phyloP scores from a whole-genome alignment of 768 basidiomycete genomes.

The Termitomyces heimii region DNA sequence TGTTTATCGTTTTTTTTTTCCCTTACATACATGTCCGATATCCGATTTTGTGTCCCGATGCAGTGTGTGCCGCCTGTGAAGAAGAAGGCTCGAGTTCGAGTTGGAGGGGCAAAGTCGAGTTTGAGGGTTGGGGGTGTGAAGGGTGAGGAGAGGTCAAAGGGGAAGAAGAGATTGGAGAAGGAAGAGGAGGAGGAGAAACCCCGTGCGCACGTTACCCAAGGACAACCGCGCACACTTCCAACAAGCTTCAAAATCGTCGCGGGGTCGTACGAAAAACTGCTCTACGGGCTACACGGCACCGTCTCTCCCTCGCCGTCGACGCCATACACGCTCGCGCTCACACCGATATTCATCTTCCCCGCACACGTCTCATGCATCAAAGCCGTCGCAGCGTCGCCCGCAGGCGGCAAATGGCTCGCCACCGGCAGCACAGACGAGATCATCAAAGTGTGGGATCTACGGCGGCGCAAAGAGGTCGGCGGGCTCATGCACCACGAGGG shows the following conservation, averaged over 20 bases:
- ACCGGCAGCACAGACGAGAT: slow-evolving; percentile 96
- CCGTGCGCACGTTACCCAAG: slow-evolving; percentile 9
- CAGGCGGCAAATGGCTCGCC: slow-evolving; percentile 94
- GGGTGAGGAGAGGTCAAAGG: not conserved
- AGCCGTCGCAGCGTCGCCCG: slow-evolving; percentile 80
- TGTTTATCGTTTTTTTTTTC: too few relatives aligned
- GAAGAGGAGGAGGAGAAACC: slow-evolving; percentile 9
- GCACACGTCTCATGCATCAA: slow-evolving; percentile 94
- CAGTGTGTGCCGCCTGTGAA: not conserved
- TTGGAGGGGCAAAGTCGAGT: slow-evolving; percentile 8
- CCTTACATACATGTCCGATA: not conserved
- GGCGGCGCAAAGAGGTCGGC: slow-evolving; percentile 88
- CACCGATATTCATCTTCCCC: slow-evolving; percentile 93
- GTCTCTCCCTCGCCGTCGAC: slow-evolving; percentile 21
- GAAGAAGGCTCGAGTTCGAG: not conserved
- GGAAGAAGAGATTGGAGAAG: not conserved
- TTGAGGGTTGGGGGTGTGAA: not conserved
- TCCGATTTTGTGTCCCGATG: not conserved
- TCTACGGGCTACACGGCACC: slow-evolving; percentile 82
- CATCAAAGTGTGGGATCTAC: slow-evolving; percentile 94
- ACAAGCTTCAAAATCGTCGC: slow-evolving; percentile 79
- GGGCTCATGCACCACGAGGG: slow-evolving; percentile 94
- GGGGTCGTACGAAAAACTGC: slow-evolving; percentile 93
- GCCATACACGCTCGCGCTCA: slow-evolving; percentile 29
- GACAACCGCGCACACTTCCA: slow-evolving; percentile 27